Percentiles rank a stretch among this genome's conserved stretches.
phyloP scores from a whole-genome alignment of 805 yeast species.

The Pichia eremophila region DNA sequence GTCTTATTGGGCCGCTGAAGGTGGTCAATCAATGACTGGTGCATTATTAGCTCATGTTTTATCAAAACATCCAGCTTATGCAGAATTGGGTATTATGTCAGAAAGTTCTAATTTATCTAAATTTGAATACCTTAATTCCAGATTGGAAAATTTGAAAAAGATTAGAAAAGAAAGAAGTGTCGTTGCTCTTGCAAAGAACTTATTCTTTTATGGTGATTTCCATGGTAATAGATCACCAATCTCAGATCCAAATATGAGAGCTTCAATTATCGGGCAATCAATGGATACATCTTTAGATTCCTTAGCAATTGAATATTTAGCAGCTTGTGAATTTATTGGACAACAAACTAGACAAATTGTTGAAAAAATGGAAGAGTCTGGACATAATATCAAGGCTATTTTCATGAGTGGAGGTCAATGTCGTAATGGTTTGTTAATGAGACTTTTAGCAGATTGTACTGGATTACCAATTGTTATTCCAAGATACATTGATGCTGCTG shows the following conservation, averaged over 20 bases:
- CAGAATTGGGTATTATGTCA: slow-evolving; percentile 58
- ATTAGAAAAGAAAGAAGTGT: slow-evolving; percentile 58
- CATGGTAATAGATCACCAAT: slow-evolving; percentile 98
- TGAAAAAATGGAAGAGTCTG: slow-evolving; percentile 70
- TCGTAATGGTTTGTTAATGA: slow-evolving; percentile 80
- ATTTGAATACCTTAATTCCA: slow-evolving; percentile 75
- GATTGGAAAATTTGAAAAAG: slow-evolving; percentile 55
- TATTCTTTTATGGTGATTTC: slow-evolving; percentile 91
- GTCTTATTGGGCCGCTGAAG: slow-evolving; percentile 92
- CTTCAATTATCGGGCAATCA: slow-evolving; percentile 83
- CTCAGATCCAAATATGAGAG: slow-evolving; percentile 90
- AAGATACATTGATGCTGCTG: slow-evolving; percentile 92
- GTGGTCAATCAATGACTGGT: slow-evolving; percentile 98
- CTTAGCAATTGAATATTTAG: slow-evolving; percentile 77
- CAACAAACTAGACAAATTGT: slow-evolving; percentile 95
- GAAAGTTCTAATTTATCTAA: slow-evolving; percentile 61
- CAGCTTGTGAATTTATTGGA: slow-evolving; percentile 94
- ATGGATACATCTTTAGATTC: slow-evolving; percentile 85
- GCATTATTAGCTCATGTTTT: slow-evolving; percentile 84
- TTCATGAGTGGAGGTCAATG: slow-evolving; percentile 97
- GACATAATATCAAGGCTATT: slow-evolving; percentile 66
- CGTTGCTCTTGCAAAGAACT: slow-evolving; percentile 70
- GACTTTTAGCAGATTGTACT: slow-evolving; percentile 86
- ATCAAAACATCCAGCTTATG: slow-evolving; percentile 80
- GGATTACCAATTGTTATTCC: slow-evolving; percentile 90